Evolutionary conservation across 1,139 yeast genomes (phyloP).

Genomic region (Saccharomyces hybrid): DNA sequence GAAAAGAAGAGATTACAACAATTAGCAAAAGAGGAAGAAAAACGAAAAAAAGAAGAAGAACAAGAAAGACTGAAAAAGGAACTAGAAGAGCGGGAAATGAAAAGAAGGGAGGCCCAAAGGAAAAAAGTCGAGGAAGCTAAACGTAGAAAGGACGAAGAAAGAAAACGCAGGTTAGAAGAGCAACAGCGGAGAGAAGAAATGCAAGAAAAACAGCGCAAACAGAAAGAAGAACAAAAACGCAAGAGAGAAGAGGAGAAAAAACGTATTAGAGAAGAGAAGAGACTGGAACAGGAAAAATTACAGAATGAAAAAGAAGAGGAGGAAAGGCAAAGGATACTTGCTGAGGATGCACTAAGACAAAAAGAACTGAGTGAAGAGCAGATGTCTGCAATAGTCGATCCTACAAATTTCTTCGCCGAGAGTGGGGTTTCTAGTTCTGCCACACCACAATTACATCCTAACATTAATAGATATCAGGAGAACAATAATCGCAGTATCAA

Average conservation of each 20-base stretch:
- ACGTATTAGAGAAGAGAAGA: conserved; percentile 38
- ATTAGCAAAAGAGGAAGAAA: conserved; percentile 53
- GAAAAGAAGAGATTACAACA: conserved; percentile 72
- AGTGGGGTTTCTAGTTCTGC: neutral
- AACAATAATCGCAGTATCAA: conserved; percentile 10
- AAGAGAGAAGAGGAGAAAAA: conserved; percentile 37
- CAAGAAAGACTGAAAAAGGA: conserved; percentile 38
- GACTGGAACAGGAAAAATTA: conserved; percentile 39
- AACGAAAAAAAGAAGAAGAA: conserved; percentile 35
- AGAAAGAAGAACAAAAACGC: conserved; percentile 35
- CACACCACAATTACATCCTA: conserved; percentile 3
- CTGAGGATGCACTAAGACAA: conserved; percentile 25
- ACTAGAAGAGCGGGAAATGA: conserved; percentile 39
- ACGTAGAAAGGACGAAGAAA: conserved; percentile 37
- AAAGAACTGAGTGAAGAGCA: neutral
- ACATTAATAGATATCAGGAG: conserved; percentile 1
- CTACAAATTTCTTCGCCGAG: neutral
- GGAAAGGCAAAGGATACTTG: conserved; percentile 29
- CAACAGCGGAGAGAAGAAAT: conserved; percentile 36
- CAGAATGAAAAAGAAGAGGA: conserved; percentile 22
- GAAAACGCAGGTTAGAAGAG: conserved; percentile 37
- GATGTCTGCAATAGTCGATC: neutral
- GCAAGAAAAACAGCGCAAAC: conserved; percentile 36
- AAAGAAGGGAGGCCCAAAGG: conserved; percentile 39
- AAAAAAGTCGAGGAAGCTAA: conserved; percentile 32